phyloP scores from a whole-genome alignment of 371 early-diverging fungal species.

The Mortierella sp. region DNA sequence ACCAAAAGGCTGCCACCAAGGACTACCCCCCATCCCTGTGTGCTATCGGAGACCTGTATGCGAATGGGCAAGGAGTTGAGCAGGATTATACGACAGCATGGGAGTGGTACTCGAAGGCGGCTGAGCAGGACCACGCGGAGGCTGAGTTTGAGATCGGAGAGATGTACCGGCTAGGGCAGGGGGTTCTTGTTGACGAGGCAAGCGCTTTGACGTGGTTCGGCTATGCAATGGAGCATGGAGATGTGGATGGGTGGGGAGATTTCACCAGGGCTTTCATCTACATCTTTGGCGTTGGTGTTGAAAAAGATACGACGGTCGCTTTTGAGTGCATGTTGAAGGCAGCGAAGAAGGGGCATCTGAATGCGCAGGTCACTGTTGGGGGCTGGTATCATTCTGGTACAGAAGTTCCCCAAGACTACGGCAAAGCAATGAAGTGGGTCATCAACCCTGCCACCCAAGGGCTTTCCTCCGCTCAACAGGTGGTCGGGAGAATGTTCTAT shows the following conservation, averaged over 20 bases:
- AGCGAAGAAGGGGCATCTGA: not conserved
- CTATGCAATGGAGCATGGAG: not conserved
- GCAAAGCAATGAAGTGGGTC: not conserved
- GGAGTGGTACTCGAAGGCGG: slow-evolving; percentile 61
- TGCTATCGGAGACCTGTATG: slow-evolving; percentile 63
- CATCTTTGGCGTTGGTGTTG: slow-evolving; percentile 67
- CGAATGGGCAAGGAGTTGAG: slow-evolving; percentile 60
- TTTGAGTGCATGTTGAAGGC: slow-evolving; percentile 38
- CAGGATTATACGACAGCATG: slow-evolving; percentile 59
- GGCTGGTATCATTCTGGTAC: not conserved
- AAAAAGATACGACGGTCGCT: slow-evolving; percentile 58
- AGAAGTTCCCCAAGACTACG: not conserved
- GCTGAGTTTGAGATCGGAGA: slow-evolving; percentile 63
- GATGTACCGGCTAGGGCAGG: slow-evolving; percentile 61
- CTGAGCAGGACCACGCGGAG: slow-evolving; percentile 57
- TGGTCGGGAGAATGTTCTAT: not conserved
- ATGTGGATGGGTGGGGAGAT: slow-evolving; percentile 49
- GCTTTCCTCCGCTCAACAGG: no score
- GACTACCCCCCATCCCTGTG: slow-evolving; percentile 60
- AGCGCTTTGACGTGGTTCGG: slow-evolving; percentile 1
- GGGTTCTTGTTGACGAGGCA: slow-evolving; percentile 24
- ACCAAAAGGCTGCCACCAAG: slow-evolving; percentile 62
- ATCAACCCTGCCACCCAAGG: not conserved
- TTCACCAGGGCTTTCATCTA: slow-evolving; percentile 50
- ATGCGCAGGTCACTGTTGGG: not conserved